Conservation (phyloP, 2,329 filamentous ascomycete species). For the Lasiodiplodia gonubiensis region DNA sequence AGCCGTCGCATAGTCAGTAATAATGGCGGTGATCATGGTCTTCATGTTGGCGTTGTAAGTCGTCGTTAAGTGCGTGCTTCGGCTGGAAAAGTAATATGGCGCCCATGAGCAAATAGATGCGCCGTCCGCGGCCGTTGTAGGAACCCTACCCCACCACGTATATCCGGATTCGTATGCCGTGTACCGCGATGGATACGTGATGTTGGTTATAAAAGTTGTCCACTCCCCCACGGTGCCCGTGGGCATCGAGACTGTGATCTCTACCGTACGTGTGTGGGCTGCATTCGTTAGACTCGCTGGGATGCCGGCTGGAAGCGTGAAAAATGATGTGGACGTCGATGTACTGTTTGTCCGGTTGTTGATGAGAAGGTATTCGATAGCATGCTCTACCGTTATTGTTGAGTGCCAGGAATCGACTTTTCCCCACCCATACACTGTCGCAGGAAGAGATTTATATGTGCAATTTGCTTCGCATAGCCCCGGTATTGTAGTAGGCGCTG, state of each 20-base stretch:
- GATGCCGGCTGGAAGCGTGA: background rate
- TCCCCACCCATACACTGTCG: background rate
- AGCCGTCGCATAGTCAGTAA: background rate
- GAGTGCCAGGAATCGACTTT: background rate
- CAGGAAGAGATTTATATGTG: background rate
- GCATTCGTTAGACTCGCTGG: background rate
- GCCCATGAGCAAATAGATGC: conserved; percentile 1
- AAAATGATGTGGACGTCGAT: background rate
- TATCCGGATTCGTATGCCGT: background rate
- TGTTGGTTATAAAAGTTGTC: conserved; percentile 14
- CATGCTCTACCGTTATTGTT: background rate
- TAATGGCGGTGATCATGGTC: too few species aligned
- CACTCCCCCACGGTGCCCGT: background rate
- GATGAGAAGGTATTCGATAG: conserved; percentile 4
- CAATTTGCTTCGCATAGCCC: background rate
- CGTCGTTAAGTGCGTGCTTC: too few species aligned
- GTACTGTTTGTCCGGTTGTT: conserved; percentile 24
- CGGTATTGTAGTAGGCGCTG: background rate
- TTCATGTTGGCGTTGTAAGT: too few species aligned
- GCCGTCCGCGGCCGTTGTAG: background rate
- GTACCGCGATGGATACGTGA: background rate
- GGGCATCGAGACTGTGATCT: background rate
- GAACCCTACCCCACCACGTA: conserved; percentile 1
- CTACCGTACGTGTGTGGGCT: background rate
- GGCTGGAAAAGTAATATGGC: too few species aligned